A percentile compares a stretch with the other conserved stretches of the same genome.
Conservation (phyloP, 805 yeast species). For the Saturnispora halmiae region DNA sequence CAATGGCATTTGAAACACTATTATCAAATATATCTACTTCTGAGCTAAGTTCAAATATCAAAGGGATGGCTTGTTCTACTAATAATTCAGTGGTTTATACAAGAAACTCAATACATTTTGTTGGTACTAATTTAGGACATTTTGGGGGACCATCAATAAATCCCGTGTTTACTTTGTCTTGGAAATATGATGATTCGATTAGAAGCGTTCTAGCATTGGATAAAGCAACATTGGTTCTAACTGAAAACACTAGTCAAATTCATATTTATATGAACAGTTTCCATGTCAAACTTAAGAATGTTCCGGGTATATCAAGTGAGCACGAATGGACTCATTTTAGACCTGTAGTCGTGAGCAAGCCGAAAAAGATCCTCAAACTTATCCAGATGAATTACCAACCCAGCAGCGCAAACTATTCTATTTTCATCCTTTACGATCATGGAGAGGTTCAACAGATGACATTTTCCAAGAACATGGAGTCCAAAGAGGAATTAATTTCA, state of each 20-base stretch:
- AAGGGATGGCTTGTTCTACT: conserved; percentile 51
- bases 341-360: conserved; percentile 42
- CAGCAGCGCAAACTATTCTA: conserved; percentile 30
- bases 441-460: conserved; percentile 47
- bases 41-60: conserved; percentile 16
- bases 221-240: conserved; percentile 56
- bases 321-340: conserved; percentile 40
- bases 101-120: conserved; percentile 39
- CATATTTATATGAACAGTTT: conserved; percentile 52
- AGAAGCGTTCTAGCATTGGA: conserved; percentile 57
- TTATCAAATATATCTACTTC: neutral
- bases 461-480: conserved; percentile 18
- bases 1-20: conserved; percentile 15
- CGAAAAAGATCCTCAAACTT: conserved; percentile 26
- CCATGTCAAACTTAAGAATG: conserved; percentile 37
- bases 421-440: conserved; percentile 45
- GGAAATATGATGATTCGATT: conserved; percentile 41
- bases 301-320: conserved; percentile 2
- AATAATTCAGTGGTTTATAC: conserved; percentile 59
- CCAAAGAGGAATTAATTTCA: conserved; percentile 32
- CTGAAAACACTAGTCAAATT: conserved; percentile 45
- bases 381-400: conserved; percentile 21
- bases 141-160: conserved; percentile 41
- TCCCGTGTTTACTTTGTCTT: conserved; percentile 29
- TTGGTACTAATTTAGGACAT: conserved; percentile 82